Evolutionary conservation across 2,329 filamentous ascomycete species (phyloP), one percentile per base, ranked within the genome.

Genomic region (Dactylellina haptotyla): DNA sequence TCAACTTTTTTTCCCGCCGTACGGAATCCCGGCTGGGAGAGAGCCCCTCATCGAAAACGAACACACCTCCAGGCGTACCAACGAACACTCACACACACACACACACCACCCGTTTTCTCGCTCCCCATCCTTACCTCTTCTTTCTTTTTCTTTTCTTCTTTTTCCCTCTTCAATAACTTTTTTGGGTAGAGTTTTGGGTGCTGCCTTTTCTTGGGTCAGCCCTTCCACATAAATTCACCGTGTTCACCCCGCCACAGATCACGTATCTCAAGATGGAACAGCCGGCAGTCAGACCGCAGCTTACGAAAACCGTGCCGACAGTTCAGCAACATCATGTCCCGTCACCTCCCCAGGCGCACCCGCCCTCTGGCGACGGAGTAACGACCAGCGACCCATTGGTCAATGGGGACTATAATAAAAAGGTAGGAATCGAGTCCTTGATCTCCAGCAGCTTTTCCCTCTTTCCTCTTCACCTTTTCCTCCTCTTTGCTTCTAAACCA

Each of bases 211-310:
- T 61, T 45, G 59, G 67, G 58, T 56, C 53, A 65, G 53, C 67
- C 51, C 59, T 64, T 53, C 54, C 59, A 30, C 45, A 64, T 30
- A 58, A 57, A 23, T 72, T 72, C 67, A 72, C 59, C 67, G 67
- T 72, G 67, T 72, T 72, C 67, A 72, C 67, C 67, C 67, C 67
- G 67, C 67, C 67, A 72, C 67, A 72, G 28, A 72, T 72, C 67
- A 62, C 67, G 67, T 72, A 72, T 65, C 67, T 72, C 67, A 72
- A 64, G 67, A 72, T 72, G 67, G 67, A 72, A 57, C 67, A 72
- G 32, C 67, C 67, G 67, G 67, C 67, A 64, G 67, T 72, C 67
- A 72, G 67, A 72, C 67, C 67, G 39, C 67, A 72, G 67, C 67
- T 72, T 65, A 72, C 67, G 67, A 72, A 72, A 72, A 72, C 67